Conservation (phyloP, 768 basidiomycete genomes). For the Boletus patriciae region DNA sequence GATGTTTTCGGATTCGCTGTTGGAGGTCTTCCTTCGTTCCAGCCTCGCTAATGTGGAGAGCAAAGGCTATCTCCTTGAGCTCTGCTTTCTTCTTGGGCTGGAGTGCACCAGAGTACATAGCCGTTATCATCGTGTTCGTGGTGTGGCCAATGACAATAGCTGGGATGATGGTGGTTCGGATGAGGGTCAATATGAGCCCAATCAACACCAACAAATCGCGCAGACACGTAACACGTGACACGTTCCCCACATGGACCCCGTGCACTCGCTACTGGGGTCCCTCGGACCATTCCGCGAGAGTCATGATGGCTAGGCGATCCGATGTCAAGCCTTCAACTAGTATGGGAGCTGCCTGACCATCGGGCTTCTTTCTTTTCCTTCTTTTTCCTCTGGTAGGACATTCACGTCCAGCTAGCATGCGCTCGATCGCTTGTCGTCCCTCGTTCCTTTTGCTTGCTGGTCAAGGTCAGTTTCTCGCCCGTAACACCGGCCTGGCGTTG, state of each 20-base stretch:
- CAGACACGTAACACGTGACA: constrained; percentile 25
- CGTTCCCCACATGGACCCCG: constrained; percentile 9
- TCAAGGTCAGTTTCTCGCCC: constrained; percentile 47
- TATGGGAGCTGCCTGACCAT: neutral
- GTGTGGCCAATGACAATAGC: neutral
- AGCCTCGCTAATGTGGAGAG: constrained; percentile 49
- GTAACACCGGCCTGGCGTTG: neutral
- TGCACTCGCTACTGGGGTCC: constrained; percentile 1
- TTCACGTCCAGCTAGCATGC: constrained; percentile 30
- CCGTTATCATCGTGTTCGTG: constrained; percentile 40
- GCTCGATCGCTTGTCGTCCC: constrained; percentile 26
- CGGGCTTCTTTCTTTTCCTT: constrained; percentile 13
- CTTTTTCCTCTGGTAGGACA: constrained; percentile 35
- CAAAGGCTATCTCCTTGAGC: constrained; percentile 58
- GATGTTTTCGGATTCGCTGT: constrained; percentile 59
- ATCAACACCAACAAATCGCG: constrained; percentile 36
- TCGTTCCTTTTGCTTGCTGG: constrained; percentile 49
- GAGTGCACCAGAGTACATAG: constrained; percentile 51
- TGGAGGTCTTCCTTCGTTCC: constrained; percentile 68
- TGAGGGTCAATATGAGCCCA: constrained; percentile 14
- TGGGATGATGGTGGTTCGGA: constrained; percentile 13
- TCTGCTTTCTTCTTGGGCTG: constrained; percentile 69
- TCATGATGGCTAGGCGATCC: no score
- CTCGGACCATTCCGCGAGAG: no score
- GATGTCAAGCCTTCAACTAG: no score